These are phyloP conservation scores for Elsinoe arachidis DNA, from an alignment of 2,329 filamentous ascomycete genomes.

Conservation along the genomic window DNA sequence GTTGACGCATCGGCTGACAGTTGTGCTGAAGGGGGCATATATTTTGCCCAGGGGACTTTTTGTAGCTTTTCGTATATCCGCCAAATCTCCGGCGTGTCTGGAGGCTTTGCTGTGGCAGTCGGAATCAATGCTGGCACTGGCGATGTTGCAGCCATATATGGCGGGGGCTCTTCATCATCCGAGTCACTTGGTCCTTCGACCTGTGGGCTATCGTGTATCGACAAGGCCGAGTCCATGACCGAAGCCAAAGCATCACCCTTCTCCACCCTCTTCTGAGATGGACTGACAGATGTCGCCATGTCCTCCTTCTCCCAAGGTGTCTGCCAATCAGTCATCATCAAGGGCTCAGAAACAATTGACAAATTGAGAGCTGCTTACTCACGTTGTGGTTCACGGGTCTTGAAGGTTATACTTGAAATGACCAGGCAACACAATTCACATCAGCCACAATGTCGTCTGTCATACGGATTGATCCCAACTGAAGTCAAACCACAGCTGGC, in stretches of 20 bases:
- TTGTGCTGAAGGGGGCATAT: constrained; percentile 1
- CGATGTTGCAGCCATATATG: background rate
- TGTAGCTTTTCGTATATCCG: constrained; percentile 2
- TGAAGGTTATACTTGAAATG: background rate
- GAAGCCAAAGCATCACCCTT: constrained; percentile 5
- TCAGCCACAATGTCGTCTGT: background rate
- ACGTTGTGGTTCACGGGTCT: background rate
- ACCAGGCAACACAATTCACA: background rate
- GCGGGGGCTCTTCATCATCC: background rate
- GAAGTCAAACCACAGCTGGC: background rate
- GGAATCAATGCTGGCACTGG: background rate
- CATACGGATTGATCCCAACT: background rate
- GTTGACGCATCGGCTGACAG: constrained; percentile 1
- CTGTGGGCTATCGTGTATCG: background rate
- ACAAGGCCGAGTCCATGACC: constrained; percentile 3
- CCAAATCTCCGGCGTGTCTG: background rate
- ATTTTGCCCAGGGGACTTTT: background rate
- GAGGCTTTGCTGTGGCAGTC: background rate
- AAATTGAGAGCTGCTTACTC: background rate
- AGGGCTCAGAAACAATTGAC: background rate
- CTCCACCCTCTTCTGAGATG: background rate
- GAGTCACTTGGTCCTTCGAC: background rate
- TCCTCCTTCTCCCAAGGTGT: constrained; percentile 1
- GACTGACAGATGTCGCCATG: background rate
- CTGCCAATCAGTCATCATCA: background rate